Evolutionary conservation across 768 basidiomycete species (phyloP), one percentile per base, ranked within the genome.

Genomic region (Termitomyces titanicus): DNA sequence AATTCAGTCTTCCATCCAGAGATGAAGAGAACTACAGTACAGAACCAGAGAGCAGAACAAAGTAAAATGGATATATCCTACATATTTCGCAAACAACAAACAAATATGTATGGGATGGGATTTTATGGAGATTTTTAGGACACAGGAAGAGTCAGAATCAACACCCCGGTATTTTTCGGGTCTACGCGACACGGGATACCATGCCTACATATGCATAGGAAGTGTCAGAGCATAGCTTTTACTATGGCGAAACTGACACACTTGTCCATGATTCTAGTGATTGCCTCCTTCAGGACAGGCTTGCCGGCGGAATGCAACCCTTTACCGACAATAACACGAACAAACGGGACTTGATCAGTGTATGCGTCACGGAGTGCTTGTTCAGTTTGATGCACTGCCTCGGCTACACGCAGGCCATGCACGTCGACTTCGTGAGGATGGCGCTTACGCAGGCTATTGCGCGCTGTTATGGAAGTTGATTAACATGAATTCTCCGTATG

Each of bases 271-370:
- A 89, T 78, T 46, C 82, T 80, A 61, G 85, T 82, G 37, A 98
- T 83, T 1, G 88, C 88, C 12, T 88, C 86, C 65, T 90, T 94
- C 63, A 98, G 74, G 66, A 91, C 91, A 1, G 92, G 86, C 46
- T 85, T 81, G 5, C 79, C 74, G 5, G 76, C 68, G 2, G 90
- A 93, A 70, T 98, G 95, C 33, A 88, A 68, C 2, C 95, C 95
- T 67, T 92, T 94, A 18, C 91, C 91, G 2, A 79, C 78, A 58
- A 82, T 80, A 3, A 82, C 74, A 9, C 66, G 67, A 34, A 82
- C 63, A 5, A 64, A 63, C 1, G 64, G 59, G 5, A 70, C 59
- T 10, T 71, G 74, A 46, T 68, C 66, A 37, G 59, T 59, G 45
- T 74, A 62, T 3, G 75, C 72, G 5, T 75, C 66, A 8, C 74